phyloP scores from a whole-genome alignment of 208 protist species.

The Crithidia mellificae region DNA sequence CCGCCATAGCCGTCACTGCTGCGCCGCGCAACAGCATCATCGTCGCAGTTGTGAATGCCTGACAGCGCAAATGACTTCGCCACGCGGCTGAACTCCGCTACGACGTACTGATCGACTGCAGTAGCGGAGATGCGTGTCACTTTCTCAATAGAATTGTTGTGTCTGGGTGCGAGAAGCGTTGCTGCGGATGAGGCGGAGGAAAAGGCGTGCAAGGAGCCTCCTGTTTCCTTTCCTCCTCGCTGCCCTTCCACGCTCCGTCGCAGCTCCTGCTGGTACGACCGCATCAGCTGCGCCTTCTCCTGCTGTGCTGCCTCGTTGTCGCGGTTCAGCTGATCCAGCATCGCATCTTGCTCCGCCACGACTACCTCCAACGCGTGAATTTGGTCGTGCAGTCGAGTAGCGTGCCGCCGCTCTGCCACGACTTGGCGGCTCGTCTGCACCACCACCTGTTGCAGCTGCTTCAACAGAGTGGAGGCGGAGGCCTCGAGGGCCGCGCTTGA shows the following conservation, averaged over 20 bases:
- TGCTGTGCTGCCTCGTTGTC: constrained; percentile 36
- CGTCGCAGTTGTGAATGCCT: too few relatives aligned
- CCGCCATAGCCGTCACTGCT: not conserved
- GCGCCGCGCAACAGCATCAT: not conserved
- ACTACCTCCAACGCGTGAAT: constrained; percentile 38
- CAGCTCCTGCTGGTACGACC: constrained; percentile 40
- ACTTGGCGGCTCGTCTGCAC: constrained; percentile 44
- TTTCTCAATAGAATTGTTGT: not conserved
- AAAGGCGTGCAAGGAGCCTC: too few relatives aligned
- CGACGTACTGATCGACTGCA: constrained; percentile 14
- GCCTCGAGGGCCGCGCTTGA: constrained; percentile 16
- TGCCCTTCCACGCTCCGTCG: constrained; percentile 6
- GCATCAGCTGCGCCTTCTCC: constrained; percentile 32
- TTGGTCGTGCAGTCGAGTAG: constrained; percentile 34
- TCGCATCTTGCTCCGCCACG: constrained; percentile 47
- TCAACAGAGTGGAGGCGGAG: constrained; percentile 34
- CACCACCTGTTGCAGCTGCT: constrained; percentile 51
- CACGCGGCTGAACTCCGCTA: constrained; percentile 13
- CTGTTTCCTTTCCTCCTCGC: too few relatives aligned
- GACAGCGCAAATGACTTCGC: not conserved
- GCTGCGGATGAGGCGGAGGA: not conserved
- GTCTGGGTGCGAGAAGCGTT: too few relatives aligned
- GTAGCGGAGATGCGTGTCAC: constrained; percentile 23
- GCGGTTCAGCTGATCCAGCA: constrained; percentile 41
- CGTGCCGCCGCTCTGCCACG: constrained; percentile 39